Evolutionary conservation across 805 yeast species (phyloP).

Genomic region (Kluyveromyces dobzhanskii): DNA sequence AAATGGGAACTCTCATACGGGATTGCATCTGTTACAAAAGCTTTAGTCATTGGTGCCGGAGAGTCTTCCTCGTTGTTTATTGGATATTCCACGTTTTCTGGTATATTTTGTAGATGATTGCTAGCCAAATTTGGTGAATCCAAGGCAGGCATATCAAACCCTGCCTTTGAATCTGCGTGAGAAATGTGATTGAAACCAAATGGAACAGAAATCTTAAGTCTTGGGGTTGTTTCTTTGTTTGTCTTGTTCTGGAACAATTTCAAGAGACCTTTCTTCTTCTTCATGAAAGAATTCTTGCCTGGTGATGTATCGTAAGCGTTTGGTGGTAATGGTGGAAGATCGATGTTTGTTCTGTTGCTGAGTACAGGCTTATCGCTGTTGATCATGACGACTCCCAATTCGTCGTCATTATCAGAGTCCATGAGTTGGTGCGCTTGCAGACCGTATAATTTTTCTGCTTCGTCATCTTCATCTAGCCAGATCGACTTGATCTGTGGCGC

Average conservation of each 20-base stretch:
- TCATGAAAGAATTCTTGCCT: constrained; percentile 4
- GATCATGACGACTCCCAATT: constrained; percentile 26
- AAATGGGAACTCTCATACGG: background rate
- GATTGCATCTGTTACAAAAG: constrained; percentile 9
- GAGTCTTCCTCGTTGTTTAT: background rate
- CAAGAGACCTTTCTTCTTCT: constrained; percentile 21
- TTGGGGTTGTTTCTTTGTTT: constrained; percentile 6
- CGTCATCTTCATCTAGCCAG: constrained; percentile 35
- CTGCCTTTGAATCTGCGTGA: constrained; percentile 28
- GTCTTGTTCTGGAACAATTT: constrained; percentile 25
- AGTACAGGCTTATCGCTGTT: constrained; percentile 30
- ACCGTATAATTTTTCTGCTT: constrained; percentile 29
- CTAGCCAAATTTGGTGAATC: background rate
- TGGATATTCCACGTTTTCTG: background rate
- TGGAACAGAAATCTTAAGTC: constrained; percentile 31
- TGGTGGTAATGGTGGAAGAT: constrained; percentile 31
- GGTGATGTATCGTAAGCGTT: constrained; percentile 6
- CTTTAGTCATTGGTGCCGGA: constrained; percentile 3
- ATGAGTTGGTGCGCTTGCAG: constrained; percentile 24
- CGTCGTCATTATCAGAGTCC: constrained; percentile 21
- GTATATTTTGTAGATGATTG: background rate
- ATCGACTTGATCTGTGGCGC: constrained; percentile 34
- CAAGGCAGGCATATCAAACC: constrained; percentile 5
- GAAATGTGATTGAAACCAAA: constrained; percentile 34
- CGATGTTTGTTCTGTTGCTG: constrained; percentile 28